Conservation (phyloP, 2,329 filamentous ascomycete species). For the Aspergillus sp. region DNA sequence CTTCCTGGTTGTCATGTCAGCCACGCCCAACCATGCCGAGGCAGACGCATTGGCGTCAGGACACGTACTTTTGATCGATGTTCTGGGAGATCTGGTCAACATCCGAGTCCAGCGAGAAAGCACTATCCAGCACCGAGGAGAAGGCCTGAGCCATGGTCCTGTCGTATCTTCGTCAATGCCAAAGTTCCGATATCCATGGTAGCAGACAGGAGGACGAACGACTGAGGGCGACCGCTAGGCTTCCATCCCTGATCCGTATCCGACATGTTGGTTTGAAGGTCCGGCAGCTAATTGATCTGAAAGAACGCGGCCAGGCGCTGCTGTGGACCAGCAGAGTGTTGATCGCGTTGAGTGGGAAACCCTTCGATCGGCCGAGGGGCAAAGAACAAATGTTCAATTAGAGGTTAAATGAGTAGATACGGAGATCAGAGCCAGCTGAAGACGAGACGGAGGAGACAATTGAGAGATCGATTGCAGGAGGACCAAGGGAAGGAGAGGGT, state of each 20-base stretch:
- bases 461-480: background rate
- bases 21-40: background rate
- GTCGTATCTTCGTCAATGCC: slow-evolving; percentile 18
- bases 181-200: slow-evolving; percentile 4
- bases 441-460: slow-evolving; percentile 6
- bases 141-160: slow-evolving; percentile 85
- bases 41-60: too few relatives aligned
- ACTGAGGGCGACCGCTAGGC: slow-evolving; percentile 71
- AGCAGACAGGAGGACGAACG: slow-evolving; percentile 49
- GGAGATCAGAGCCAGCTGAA: slow-evolving; percentile 24
- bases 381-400: slow-evolving; percentile 3
- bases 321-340: background rate
- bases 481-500: background rate
- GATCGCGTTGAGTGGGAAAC: too few relatives aligned
- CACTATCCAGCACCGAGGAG: slow-evolving; percentile 73
- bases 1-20: slow-evolving; percentile 50
- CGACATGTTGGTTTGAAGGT: slow-evolving; percentile 31
- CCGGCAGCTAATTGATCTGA: background rate
- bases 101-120: slow-evolving; percentile 78
- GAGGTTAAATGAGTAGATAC: slow-evolving; percentile 3
- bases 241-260: slow-evolving; percentile 71
- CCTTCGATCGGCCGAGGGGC: slow-evolving; percentile 2
- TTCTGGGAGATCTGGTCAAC: slow-evolving; percentile 64
- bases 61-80: slow-evolving; percentile 68
- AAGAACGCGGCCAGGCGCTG: background rate